A percentile compares a stretch with the other conserved stretches of the same genome.
Conservation (phyloP, 1,139 yeast genomes). For the Debaryomyces udenii region DNA sequence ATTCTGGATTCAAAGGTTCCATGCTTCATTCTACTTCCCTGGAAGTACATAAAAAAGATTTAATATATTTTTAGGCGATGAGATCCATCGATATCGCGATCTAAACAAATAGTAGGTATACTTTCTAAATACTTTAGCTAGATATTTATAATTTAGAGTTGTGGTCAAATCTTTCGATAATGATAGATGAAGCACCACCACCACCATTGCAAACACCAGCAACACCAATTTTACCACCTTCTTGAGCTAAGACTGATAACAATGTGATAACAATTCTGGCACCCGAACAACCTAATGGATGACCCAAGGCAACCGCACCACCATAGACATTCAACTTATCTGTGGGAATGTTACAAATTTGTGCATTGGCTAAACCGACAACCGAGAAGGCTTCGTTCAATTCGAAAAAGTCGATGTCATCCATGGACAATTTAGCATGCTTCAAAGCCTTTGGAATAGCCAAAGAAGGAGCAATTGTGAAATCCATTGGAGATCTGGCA, state of each 20-base stretch:
- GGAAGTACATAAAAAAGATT: no score
- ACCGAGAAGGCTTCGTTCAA: constrained; percentile 94
- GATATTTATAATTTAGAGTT: constrained; percentile 29
- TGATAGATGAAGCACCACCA: constrained; percentile 79
- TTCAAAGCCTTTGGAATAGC: constrained; percentile 91
- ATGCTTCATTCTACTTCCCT: not conserved
- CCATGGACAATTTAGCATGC: constrained; percentile 62
- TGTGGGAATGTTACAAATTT: constrained; percentile 61
- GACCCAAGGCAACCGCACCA: constrained; percentile 95
- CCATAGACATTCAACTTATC: constrained; percentile 86
- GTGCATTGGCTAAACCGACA: constrained; percentile 83
- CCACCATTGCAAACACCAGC: constrained; percentile 97
- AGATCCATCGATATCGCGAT: constrained; percentile 1
- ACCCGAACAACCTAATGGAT: constrained; percentile 94
- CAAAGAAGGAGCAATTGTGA: constrained; percentile 86
- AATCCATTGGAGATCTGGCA: constrained; percentile 85
- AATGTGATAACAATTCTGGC: constrained; percentile 88
- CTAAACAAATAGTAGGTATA: no score
- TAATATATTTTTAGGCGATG: no score
- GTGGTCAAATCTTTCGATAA: constrained; percentile 26
- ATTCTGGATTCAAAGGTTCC: constrained; percentile 7
- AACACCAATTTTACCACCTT: constrained; percentile 80
- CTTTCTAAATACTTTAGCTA: no score
- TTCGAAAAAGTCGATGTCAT: constrained; percentile 74
- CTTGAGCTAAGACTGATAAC: constrained; percentile 69